A percentile compares a stretch with the other conserved stretches of the same genome.
These are phyloP conservation scores for Trichosphaerium sp. DNA, from an alignment of 78 protist genomes.

Conservation along the genomic window DNA sequence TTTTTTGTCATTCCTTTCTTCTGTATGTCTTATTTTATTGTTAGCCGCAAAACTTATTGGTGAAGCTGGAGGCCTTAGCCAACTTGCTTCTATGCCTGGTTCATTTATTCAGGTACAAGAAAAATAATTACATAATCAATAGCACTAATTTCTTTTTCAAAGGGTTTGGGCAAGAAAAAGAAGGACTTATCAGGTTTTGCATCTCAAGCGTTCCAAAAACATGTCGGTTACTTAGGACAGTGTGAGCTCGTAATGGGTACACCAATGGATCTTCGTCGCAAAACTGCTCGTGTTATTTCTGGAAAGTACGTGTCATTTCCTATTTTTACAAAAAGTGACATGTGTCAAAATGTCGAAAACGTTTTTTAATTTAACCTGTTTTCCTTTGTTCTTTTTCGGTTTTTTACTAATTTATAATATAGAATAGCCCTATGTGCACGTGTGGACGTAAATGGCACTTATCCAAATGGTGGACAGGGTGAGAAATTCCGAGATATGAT, in stretches of 20 bases:
- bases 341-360: not conserved
- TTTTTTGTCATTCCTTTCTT: too few species aligned
- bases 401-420: not conserved
- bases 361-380: not conserved
- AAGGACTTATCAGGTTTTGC: constrained; percentile 43
- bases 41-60: constrained; percentile 70
- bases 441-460: too few species aligned
- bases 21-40: too few species aligned
- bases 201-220: constrained; percentile 18
- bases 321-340: not conserved
- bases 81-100: constrained; percentile 58
- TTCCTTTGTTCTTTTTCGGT: not conserved
- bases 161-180: constrained; percentile 35
- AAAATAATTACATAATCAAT: not conserved
- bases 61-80: constrained; percentile 60
- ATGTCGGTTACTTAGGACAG: constrained; percentile 47
- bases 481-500: constrained; percentile 23
- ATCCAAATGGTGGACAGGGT: constrained; percentile 31
- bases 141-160: not conserved
- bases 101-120: constrained; percentile 41
- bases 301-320: constrained; percentile 10
- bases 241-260: constrained; percentile 33
- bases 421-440: not conserved
- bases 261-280: constrained; percentile 12
- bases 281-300: constrained; percentile 28